phyloP scores from a whole-genome alignment of 2,329 filamentous ascomycete species.

The Biscogniauxia mediterranea region DNA sequence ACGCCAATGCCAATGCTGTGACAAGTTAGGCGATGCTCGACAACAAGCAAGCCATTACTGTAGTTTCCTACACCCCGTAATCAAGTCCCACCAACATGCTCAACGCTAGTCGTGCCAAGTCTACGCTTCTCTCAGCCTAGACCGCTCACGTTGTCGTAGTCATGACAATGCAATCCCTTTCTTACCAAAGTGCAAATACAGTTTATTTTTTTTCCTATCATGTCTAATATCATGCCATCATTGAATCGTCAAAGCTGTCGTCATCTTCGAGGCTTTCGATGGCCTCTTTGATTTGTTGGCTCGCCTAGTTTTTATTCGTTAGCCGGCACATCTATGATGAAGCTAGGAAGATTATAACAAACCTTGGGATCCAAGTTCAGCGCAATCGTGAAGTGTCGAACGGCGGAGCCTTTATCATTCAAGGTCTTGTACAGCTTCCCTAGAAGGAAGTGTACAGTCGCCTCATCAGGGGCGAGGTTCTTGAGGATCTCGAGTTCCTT shows the following conservation, averaged over 20 bases:
- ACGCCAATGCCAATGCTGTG: constrained; percentile 32
- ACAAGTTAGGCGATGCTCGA: constrained; percentile 18
- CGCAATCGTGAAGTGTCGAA: constrained; percentile 91
- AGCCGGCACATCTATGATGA: constrained; percentile 16
- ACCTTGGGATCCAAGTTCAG: constrained; percentile 97
- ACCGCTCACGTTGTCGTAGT: constrained; percentile 7
- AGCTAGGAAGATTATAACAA: constrained; percentile 29
- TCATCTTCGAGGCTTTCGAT: constrained; percentile 90
- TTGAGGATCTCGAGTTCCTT: constrained; percentile 84
- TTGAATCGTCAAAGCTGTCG: constrained; percentile 66
- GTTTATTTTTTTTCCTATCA: constrained; percentile 6
- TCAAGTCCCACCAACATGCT: constrained; percentile 7
- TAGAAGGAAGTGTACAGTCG: constrained; percentile 92
- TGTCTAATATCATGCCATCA: constrained; percentile 51
- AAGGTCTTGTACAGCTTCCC: constrained; percentile 77
- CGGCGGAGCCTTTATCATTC: constrained; percentile 73
- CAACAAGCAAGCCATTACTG: constrained; percentile 16
- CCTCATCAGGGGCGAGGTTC: constrained; percentile 88
- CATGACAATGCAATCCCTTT: constrained; percentile 11
- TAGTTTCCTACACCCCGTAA: constrained; percentile 6
- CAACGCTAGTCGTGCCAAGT: constrained; percentile 10
- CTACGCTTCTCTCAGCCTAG: constrained; percentile 5
- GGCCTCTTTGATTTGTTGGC: constrained; percentile 90
- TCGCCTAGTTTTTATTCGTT: constrained; percentile 58
- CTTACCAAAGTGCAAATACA: constrained; percentile 10